Evolutionary conservation across 2,329 filamentous ascomycete species (phyloP).

Genomic region (Stagonosporopsis vannaccii): DNA sequence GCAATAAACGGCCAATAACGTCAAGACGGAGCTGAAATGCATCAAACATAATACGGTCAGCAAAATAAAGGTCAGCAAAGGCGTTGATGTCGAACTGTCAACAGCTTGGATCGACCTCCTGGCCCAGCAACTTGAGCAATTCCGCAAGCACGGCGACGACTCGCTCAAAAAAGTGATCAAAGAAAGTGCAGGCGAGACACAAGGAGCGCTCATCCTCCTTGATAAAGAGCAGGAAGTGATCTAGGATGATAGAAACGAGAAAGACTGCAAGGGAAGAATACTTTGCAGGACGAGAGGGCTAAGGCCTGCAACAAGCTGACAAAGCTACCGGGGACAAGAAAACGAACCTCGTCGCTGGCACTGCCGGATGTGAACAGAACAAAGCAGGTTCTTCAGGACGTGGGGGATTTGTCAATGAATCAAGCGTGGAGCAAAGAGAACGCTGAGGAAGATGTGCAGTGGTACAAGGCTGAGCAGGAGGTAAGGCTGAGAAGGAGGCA

Average conservation of each 20-base stretch:
- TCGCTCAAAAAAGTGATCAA: background rate
- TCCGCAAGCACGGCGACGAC: background rate
- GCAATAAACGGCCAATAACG: conserved; percentile 1
- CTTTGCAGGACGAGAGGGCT: too few relatives aligned
- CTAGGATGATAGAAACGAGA: background rate
- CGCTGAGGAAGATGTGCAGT: too few relatives aligned
- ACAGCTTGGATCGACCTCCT: conserved; percentile 4
- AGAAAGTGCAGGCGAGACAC: background rate
- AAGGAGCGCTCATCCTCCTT: background rate
- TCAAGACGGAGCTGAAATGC: conserved; percentile 6
- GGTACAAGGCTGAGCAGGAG: background rate
- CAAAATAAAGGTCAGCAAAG: background rate
- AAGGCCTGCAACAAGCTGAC: too few relatives aligned
- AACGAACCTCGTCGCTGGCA: too few relatives aligned
- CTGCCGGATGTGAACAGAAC: too few relatives aligned
- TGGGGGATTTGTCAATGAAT: too few relatives aligned
- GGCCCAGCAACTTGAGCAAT: conserved; percentile 3
- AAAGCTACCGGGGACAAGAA: too few relatives aligned
- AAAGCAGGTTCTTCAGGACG: too few relatives aligned
- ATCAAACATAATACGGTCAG: conserved; percentile 1
- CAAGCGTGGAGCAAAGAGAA: too few relatives aligned
- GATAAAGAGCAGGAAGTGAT: background rate
- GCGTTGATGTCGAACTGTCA: background rate
- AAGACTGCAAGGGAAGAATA: too few relatives aligned
- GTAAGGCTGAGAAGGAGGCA: background rate